Evolutionary conservation across 2,329 filamentous ascomycete species (phyloP).

Genomic region (Talaromyces funiculosus): DNA sequence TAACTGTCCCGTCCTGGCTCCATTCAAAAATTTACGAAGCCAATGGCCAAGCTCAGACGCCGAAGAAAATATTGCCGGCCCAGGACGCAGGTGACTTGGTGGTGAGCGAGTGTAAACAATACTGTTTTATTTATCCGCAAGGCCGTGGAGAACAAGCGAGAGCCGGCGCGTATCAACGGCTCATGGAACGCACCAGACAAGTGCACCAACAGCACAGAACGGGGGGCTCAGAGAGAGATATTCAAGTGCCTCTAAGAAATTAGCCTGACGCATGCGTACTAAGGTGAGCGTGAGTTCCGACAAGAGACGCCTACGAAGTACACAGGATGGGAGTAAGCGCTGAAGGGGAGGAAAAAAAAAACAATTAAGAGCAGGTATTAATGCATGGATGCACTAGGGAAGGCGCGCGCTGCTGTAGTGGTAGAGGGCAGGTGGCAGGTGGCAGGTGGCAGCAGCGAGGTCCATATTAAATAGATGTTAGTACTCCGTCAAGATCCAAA

Average conservation of each 20-base stretch:
- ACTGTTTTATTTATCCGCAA: background rate
- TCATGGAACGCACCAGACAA: background rate
- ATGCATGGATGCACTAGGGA: background rate
- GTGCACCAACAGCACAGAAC: slow-evolving; percentile 1
- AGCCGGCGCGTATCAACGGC: slow-evolving; percentile 5
- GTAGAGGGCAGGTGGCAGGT: background rate
- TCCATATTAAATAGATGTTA: background rate
- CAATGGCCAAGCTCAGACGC: background rate
- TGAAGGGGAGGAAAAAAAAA: background rate
- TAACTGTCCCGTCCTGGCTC: background rate
- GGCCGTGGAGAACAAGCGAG: slow-evolving; percentile 2
- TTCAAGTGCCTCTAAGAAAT: background rate
- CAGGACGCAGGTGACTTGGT: background rate
- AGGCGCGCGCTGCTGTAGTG: background rate
- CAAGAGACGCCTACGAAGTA: background rate
- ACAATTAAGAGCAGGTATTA: background rate
- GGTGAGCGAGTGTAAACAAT: background rate
- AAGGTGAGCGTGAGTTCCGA: background rate
- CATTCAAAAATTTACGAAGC: background rate
- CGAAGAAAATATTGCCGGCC: background rate
- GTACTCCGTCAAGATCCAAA: background rate
- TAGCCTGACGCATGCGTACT: background rate
- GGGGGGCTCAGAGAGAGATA: background rate
- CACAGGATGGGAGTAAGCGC: background rate
- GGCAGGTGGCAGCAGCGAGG: background rate